A percentile compares a stretch with the other conserved stretches of the same genome.
Evolutionary conservation across 768 basidiomycete genomes (phyloP).

Genomic region (Podaxis rugospora): DNA sequence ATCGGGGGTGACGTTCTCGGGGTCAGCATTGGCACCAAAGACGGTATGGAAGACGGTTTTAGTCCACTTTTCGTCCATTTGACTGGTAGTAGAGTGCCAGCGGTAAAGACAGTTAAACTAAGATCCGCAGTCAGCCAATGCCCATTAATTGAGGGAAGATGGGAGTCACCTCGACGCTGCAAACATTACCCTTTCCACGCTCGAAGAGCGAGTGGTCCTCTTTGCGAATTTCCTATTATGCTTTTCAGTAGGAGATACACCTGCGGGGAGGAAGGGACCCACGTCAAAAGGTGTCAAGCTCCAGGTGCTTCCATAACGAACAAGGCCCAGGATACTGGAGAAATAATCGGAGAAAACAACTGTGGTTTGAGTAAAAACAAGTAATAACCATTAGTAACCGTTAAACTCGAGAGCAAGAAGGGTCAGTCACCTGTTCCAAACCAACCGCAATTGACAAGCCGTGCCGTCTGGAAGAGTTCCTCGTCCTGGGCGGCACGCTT

Average conservation of each 20-base stretch:
- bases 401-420: background rate
- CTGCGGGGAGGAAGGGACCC: constrained; percentile 15
- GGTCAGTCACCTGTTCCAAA: constrained; percentile 48
- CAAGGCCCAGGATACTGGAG: constrained; percentile 73
- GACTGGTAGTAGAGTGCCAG: constrained; percentile 79
- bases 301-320: constrained; percentile 73
- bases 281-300: constrained; percentile 71
- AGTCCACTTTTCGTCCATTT: constrained; percentile 70
- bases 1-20: constrained; percentile 35
- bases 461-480: constrained; percentile 81
- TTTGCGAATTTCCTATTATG: constrained; percentile 56
- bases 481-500: constrained; percentile 52
- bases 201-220: constrained; percentile 65
- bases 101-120: constrained; percentile 85
- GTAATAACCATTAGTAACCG: background rate
- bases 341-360: constrained; percentile 85
- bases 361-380: constrained; percentile 7
- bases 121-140: background rate
- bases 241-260: background rate
- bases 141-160: background rate
- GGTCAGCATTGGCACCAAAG: constrained; percentile 47
- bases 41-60: constrained; percentile 39
- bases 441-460: constrained; percentile 78
- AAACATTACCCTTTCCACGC: constrained; percentile 76
- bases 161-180: constrained; percentile 68